phyloP scores from a whole-genome alignment of 2,329 filamentous ascomycete genomes.

The Venturia nashicola region DNA sequence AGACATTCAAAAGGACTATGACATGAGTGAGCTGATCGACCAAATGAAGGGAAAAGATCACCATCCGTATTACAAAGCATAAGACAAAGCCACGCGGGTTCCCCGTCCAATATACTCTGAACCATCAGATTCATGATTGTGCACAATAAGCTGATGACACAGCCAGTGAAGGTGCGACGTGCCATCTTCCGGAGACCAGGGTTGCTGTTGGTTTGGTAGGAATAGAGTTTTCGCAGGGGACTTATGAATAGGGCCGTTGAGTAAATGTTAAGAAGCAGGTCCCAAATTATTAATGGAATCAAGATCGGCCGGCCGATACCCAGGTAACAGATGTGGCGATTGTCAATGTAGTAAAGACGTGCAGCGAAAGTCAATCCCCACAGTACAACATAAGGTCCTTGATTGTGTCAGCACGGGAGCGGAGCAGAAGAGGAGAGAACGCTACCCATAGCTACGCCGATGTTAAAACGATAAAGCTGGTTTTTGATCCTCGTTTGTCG shows the following conservation, averaged over 20 bases:
- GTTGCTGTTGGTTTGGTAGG: conserved; percentile 34
- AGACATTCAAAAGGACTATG: conserved; percentile 45
- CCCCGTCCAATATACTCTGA: conserved; percentile 45
- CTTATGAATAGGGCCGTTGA: conserved; percentile 50
- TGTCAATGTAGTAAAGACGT: conserved; percentile 43
- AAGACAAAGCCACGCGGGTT: conserved; percentile 53
- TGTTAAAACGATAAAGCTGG: conserved; percentile 49
- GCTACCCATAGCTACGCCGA: conserved; percentile 42
- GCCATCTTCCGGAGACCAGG: conserved; percentile 39
- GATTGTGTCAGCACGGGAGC: neutral
- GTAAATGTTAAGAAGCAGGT: conserved; percentile 49
- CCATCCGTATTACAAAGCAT: conserved; percentile 54
- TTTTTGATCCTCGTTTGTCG: conserved; percentile 41
- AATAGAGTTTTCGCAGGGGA: conserved; percentile 45
- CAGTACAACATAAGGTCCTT: conserved; percentile 24
- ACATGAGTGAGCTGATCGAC: neutral
- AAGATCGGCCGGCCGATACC: conserved; percentile 47
- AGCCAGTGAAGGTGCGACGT: conserved; percentile 47
- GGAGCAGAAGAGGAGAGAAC: neutral
- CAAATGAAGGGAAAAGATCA: conserved; percentile 16
- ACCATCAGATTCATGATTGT: conserved; percentile 49
- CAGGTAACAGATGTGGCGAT: conserved; percentile 45
- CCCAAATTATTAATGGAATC: conserved; percentile 49
- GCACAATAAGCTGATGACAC: conserved; percentile 43
- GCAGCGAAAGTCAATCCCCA: conserved; percentile 48